Evolutionary conservation across 805 yeast genomes (phyloP), one percentile per base, ranked within the genome.

Genomic region (Yamadazyma nakazawae): DNA sequence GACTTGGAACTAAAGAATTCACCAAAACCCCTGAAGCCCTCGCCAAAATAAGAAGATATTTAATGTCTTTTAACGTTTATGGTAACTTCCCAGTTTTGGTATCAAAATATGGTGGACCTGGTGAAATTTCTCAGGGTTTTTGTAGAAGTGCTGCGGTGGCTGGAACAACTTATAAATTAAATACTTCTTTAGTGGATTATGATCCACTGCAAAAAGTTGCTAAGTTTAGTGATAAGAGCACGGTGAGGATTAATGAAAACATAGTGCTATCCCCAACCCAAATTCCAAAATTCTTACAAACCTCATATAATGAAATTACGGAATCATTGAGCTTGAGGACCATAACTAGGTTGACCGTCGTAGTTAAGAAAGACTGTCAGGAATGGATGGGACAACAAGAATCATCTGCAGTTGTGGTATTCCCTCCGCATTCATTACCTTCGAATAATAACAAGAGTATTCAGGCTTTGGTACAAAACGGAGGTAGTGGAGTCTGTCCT

Each of bases 141-240:
- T 92, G 97, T 68, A 78, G 99, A 57, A 86, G 96, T 48, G 98
- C 98, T 3, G 99, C 99, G 12, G 98, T 92, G 52, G 98, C 94
- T 16, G 98, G 98, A 45, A 85, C 97, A 45, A 88, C 95, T 30
- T 92, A 94, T 68, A 89, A 90, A 64, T 74, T 92, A 46, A 82
- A 84, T 60, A 84, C 94, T 13, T 69, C 75, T 34, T 66, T 92
- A 43, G 68, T 68, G 5, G 79, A 80, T 32, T 89, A 72, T 66
- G 92, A 92, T 62, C 80, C 84, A 31, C 68, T 63, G 24, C 69
- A 80, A 26, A 84, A 86, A 58, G 70, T 81, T 19, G 97, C 96
- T 7, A 70, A 72, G 34, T 81, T 88, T 53, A 72, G 78, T 48
- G 97, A 91, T 63, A 94, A 95, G 26, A 78, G 90, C 14, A 69